Conservation (phyloP, 805 yeast species). For the Candida incommunis region DNA sequence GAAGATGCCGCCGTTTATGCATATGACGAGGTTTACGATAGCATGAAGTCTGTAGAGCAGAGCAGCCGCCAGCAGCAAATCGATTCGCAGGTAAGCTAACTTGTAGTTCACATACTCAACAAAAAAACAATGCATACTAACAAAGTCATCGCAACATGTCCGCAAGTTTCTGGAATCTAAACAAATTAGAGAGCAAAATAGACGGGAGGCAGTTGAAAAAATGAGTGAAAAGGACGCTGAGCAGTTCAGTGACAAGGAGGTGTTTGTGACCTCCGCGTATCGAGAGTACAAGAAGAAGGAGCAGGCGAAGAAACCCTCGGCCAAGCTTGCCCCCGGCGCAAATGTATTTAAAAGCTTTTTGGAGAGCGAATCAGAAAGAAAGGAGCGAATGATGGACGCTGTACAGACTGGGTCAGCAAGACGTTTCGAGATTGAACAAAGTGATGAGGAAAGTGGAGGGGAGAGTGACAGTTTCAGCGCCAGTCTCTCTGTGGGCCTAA, state of each 20-base stretch:
- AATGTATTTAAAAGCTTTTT: too few species aligned
- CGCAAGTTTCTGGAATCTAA: conserved; percentile 30
- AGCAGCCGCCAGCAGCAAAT: background rate
- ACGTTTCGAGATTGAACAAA: too few species aligned
- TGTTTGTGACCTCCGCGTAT: conserved; percentile 36
- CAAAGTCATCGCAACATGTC: conserved; percentile 21
- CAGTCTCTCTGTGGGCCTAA: too few species aligned
- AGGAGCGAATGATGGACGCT: too few species aligned
- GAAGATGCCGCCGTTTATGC: conserved; percentile 18
- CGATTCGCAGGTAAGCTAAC: background rate
- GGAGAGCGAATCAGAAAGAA: too few species aligned
- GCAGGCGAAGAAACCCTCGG: too few species aligned
- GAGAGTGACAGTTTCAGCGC: too few species aligned
- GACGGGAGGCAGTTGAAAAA: conserved; percentile 22
- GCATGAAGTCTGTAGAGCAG: conserved; percentile 21
- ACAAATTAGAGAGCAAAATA: conserved; percentile 31
- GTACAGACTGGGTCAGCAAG: too few species aligned
- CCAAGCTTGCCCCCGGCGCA: too few species aligned
- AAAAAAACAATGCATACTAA: background rate
- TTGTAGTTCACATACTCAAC: background rate
- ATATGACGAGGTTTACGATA: conserved; percentile 36
- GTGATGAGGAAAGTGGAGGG: too few species aligned
- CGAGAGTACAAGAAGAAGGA: conserved; percentile 24
- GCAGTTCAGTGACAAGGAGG: conserved; percentile 27
- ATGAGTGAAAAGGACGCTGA: conserved; percentile 28